A percentile compares a stretch with the other conserved stretches of the same genome.
These are phyloP conservation scores for Globisporangium iwayamae DNA, from an alignment of 352 stramenopile genomes.

Conservation along the genomic window DNA sequence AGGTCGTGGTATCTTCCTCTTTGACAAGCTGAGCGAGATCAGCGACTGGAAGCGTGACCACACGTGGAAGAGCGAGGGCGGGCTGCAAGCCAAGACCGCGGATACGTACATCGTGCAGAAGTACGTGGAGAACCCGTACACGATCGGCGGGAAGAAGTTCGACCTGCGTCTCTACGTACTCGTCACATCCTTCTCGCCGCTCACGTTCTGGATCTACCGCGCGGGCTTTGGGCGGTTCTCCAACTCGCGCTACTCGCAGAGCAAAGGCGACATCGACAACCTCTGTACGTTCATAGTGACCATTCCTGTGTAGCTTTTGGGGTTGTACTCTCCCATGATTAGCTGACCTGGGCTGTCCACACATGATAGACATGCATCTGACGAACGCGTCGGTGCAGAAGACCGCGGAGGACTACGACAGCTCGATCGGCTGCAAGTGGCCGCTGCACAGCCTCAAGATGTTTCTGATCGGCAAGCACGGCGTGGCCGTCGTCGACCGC, in stretches of 20 bases:
- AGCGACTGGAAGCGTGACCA: slow-evolving; percentile 82
- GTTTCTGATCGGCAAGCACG: slow-evolving; percentile 69
- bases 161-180: slow-evolving; percentile 89
- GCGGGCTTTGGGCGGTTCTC: slow-evolving; percentile 80
- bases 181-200: slow-evolving; percentile 50
- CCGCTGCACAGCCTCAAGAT: slow-evolving; percentile 50
- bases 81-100: slow-evolving; percentile 38
- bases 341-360: background rate
- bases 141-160: slow-evolving; percentile 91
- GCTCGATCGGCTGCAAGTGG: slow-evolving; percentile 66
- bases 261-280: slow-evolving; percentile 29
- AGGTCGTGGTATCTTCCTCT: slow-evolving; percentile 83
- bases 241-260: slow-evolving; percentile 23
- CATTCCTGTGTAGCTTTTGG: background rate
- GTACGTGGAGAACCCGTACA: slow-evolving; percentile 89
- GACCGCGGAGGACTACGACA: slow-evolving; percentile 71
- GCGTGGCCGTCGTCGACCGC: slow-evolving; percentile 45
- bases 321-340: background rate
- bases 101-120: slow-evolving; percentile 72
- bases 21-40: slow-evolving; percentile 87
- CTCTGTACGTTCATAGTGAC: slow-evolving; percentile 15
- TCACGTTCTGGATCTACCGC: slow-evolving; percentile 43
- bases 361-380: slow-evolving; percentile 86
- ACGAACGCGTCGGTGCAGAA: slow-evolving; percentile 94
- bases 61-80: slow-evolving; percentile 40